Percentiles rank a stretch among this genome's conserved stretches.
Conservation (phyloP, 495 filamentous ascomycete genomes). For the Penicillium odoratum region DNA sequence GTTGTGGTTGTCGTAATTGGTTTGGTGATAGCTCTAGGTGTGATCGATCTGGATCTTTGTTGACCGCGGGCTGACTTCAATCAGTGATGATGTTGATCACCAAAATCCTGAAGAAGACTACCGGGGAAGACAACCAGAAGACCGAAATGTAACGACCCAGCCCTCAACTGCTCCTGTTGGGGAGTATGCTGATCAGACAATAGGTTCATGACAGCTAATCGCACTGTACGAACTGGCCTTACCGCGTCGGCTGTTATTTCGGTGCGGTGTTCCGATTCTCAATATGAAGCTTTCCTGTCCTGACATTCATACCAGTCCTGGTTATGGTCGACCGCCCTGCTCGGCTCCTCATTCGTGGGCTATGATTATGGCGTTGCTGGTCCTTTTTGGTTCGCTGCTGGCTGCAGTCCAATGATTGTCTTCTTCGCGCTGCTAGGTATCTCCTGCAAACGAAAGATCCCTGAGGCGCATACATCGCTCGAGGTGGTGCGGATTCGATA, state of each 20-base stretch:
- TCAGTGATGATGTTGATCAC: conserved; percentile 36
- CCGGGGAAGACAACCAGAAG: conserved; percentile 42
- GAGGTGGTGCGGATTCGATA: conserved; percentile 7
- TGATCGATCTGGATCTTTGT: not conserved
- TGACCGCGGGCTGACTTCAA: not conserved
- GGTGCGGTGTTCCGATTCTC: conserved; percentile 12
- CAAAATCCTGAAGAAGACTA: conserved; percentile 35
- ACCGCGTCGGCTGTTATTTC: conserved; percentile 9
- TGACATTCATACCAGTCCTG: not conserved
- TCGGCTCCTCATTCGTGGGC: conserved; percentile 3
- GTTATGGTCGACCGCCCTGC: not conserved
- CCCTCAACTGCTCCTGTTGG: not conserved
- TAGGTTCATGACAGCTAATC: conserved; percentile 10
- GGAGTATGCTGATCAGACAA: not conserved
- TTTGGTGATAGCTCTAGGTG: conserved; percentile 33
- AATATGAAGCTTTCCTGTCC: not conserved
- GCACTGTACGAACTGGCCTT: conserved; percentile 4
- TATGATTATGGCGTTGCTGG: conserved; percentile 6
- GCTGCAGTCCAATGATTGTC: conserved; percentile 5
- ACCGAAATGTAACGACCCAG: conserved; percentile 31
- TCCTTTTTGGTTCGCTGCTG: conserved; percentile 9
- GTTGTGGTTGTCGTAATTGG: conserved; percentile 37
- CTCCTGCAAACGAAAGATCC: conserved; percentile 5
- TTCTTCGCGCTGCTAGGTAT: conserved; percentile 6
- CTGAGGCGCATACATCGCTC: conserved; percentile 5